A percentile compares a stretch with the other conserved stretches of the same genome.
phyloP scores from a whole-genome alignment of 192 early-diverging fungal genomes.

The Backusella macrospora region DNA sequence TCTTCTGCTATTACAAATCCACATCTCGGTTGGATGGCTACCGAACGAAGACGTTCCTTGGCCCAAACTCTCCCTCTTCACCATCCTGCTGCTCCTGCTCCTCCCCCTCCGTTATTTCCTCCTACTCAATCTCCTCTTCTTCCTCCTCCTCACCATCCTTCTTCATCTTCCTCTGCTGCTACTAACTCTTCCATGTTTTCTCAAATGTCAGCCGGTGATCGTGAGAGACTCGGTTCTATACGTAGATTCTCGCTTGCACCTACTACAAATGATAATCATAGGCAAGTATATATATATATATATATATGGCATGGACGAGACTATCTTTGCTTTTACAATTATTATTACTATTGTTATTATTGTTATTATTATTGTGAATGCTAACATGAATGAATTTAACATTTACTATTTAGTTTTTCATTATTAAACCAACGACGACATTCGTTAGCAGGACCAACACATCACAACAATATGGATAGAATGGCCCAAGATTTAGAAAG shows the following conservation, averaged over 20 bases:
- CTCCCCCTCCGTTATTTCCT: conserved; percentile 8
- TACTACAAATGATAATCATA: conserved; percentile 15
- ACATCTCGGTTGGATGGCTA: conserved; percentile 2
- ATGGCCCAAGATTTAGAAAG: conserved; percentile 21
- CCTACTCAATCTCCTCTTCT: conserved; percentile 5
- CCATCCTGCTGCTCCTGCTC: conserved; percentile 1
- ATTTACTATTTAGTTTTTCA: not conserved
- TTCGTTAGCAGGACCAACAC: conserved; percentile 37
- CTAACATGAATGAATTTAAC: too few species aligned
- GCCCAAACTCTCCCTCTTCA: conserved; percentile 6
- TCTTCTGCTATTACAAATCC: conserved; percentile 5
- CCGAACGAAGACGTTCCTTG: conserved; percentile 3
- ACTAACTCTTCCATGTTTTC: not conserved
- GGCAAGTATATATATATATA: conserved; percentile 9
- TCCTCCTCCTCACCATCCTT: not conserved
- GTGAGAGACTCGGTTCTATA: conserved; percentile 36
- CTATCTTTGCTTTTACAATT: not conserved
- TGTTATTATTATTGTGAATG: not conserved
- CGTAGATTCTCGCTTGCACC: conserved; percentile 17
- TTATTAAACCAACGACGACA: conserved; percentile 41
- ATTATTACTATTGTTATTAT: not conserved
- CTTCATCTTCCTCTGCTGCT: not conserved
- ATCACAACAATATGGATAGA: conserved; percentile 29
- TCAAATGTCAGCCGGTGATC: conserved; percentile 27
- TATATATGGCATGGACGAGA: not conserved